Conservation (phyloP, 164 flowering plant species). For the Sextonia rubra region DNA sequence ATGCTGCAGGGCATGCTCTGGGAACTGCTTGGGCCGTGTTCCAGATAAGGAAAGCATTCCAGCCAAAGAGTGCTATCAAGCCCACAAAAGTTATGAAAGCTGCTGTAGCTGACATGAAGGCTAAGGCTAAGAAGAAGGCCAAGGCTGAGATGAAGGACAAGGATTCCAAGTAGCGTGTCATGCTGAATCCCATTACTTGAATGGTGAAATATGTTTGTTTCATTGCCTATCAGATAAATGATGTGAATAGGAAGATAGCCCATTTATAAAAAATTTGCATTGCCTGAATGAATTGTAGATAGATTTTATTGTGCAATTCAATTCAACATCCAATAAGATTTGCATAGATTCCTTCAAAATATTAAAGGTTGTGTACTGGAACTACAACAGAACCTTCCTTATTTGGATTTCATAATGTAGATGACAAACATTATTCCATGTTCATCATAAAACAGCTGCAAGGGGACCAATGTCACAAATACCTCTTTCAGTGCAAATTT, state of each 20-base stretch:
- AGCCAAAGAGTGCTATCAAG: conserved; percentile 67
- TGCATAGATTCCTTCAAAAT: too few relatives aligned
- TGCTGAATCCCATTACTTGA: too few relatives aligned
- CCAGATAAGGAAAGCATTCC: conserved; percentile 72
- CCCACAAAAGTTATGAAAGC: conserved; percentile 56
- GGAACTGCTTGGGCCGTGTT: conserved; percentile 93
- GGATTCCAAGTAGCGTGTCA: not conserved
- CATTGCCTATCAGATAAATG: too few relatives aligned
- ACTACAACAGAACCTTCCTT: not conserved
- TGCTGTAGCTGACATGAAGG: conserved; percentile 22
- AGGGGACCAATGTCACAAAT: not conserved
- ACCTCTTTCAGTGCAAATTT: not conserved
- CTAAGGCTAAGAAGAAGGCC: conserved; percentile 20
- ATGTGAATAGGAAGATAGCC: too few relatives aligned
- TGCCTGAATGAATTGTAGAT: too few relatives aligned
- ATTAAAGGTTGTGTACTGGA: not conserved
- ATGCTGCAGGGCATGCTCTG: conserved; percentile 85
- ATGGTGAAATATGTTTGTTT: too few relatives aligned
- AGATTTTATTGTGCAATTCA: too few relatives aligned
- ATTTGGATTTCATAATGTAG: not conserved
- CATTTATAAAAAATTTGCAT: too few relatives aligned
- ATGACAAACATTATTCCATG: not conserved
- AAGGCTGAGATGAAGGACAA: conserved; percentile 31
- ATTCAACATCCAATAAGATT: too few relatives aligned
- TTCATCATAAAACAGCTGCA: too few relatives aligned